Evolutionary conservation across 768 basidiomycete species (phyloP).

Genomic region (Pleurotus platypus): DNA sequence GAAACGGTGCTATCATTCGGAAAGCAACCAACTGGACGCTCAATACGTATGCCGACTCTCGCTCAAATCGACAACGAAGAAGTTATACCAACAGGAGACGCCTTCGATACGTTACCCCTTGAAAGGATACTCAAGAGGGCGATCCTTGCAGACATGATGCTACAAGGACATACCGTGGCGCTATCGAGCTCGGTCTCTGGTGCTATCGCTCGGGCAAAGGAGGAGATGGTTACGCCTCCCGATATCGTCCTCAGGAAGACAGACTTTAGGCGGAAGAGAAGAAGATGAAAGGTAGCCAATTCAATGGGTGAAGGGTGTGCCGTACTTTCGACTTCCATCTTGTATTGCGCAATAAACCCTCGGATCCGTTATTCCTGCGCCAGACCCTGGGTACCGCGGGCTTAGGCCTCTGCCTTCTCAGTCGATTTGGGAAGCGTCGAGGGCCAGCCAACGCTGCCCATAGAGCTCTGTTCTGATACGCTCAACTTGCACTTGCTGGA

Average conservation of each 20-base stretch:
- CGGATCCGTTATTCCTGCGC: too few relatives aligned
- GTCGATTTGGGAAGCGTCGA: too few relatives aligned
- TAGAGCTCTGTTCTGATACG: too few relatives aligned
- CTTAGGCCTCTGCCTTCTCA: too few relatives aligned
- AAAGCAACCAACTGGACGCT: not conserved
- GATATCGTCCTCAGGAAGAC: not conserved
- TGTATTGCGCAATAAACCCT: not conserved
- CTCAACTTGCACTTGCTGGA: too few relatives aligned
- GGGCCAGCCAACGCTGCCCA: too few relatives aligned
- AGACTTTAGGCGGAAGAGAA: not conserved
- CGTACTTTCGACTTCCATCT: not conserved
- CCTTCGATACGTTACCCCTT: not conserved
- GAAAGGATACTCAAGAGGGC: conserved; percentile 2
- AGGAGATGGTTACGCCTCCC: conserved; percentile 4
- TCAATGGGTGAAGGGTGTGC: not conserved
- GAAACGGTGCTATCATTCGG: not conserved
- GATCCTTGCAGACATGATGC: not conserved
- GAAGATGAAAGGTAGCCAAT: too few relatives aligned
- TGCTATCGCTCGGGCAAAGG: not conserved
- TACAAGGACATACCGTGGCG: not conserved
- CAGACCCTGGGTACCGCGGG: too few relatives aligned
- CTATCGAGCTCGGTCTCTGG: not conserved
- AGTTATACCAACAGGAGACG: not conserved
- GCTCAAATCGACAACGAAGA: conserved; percentile 1
- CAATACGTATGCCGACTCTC: not conserved